Base-by-base conservation (phyloP, 2,329 filamentous ascomycete genomes). In the Didymellaceae sp. region DNA sequence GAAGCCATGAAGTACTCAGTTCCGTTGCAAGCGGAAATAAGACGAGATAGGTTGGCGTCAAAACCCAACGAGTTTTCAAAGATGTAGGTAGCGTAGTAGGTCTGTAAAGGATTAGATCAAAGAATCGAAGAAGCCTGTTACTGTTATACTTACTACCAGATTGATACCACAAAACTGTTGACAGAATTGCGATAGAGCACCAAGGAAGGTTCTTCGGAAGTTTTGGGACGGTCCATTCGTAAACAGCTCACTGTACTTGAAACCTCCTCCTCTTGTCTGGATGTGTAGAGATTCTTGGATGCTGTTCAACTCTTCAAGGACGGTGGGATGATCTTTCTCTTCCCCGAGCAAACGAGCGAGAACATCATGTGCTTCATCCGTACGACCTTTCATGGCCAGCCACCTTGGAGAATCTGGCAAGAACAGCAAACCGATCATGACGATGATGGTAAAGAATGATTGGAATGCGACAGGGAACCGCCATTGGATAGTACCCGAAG, bases 381-480 rank as follows among this genome's bases (percentile, higher is more conserved):
- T 61, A 5, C 62, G 58, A 3, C 81, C 81, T n/a, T 79, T 80
- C 1, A 84, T 71, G 10, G 84, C 74, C 26, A 83, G 67, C 22
- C 80, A 78, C 22, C 83, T 65, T 11, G 80, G 56, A 67, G 70
- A 66, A 68, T 77, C 61, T 39, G 74, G 72, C 46, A 57, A 70
- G 54, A 59, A 71, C 34, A 79, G 78, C 26, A 75, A 10, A 6
- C 7, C 33, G 8, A 30, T 25, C 25, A 38, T 32, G 14, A 39
- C 33, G 13, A 32, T 10, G 2, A 39, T 5, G 0, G 34, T 32
- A 8, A 45, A 45, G 34, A 39, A 39, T 1, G 83, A 82, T 0
- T 83, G 80, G 8, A 85, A 62, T 0, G 80, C 79, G 5, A 82
- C 82, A 0, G 83, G 80, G 16, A 87, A 73, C 7, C 71, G 58